These are phyloP conservation scores for Linderina pennispora DNA, from an alignment of 192 early-diverging fungal species.

Conservation along the genomic window DNA sequence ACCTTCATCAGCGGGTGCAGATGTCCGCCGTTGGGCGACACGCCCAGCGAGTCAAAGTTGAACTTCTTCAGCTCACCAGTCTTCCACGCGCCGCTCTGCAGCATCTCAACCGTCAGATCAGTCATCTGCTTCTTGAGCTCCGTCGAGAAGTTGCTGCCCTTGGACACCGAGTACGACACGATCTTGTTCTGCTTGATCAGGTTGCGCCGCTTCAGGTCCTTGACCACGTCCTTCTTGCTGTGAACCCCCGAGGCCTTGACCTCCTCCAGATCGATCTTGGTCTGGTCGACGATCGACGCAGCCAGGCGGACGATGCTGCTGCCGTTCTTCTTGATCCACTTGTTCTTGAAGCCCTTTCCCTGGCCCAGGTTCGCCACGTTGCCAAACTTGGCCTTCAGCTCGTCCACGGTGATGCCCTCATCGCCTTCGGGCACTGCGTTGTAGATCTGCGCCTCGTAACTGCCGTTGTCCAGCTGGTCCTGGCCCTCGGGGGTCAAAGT, in stretches of 20 bases:
- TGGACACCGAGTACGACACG: conserved; percentile 76
- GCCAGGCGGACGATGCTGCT: conserved; percentile 70
- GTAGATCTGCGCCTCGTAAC: conserved; percentile 92
- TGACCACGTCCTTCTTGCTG: conserved; percentile 57
- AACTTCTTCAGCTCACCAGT: conserved; percentile 93
- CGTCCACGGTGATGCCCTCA: conserved; percentile 80
- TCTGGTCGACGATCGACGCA: conserved; percentile 77
- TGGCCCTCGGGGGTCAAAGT: conserved; percentile 83
- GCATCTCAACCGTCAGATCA: conserved; percentile 92
- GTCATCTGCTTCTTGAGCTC: conserved; percentile 85
- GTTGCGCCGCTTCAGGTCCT: conserved; percentile 73
- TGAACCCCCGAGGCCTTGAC: conserved; percentile 61
- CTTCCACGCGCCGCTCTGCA: conserved; percentile 91
- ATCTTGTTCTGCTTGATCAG: conserved; percentile 64
- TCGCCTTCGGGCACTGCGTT: conserved; percentile 72
- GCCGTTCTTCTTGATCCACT: conserved; percentile 89
- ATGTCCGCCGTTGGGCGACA: conserved; percentile 75
- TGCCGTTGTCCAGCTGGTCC: conserved; percentile 78
- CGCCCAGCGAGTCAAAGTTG: conserved; percentile 92
- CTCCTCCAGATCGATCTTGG: conserved; percentile 64
- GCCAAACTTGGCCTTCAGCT: conserved; percentile 71
- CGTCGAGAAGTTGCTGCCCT: conserved; percentile 85
- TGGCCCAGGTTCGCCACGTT: conserved; percentile 84
- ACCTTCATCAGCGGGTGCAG: conserved; percentile 99
- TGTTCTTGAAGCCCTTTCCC: conserved; percentile 94